phyloP scores from a whole-genome alignment of 495 filamentous ascomycete genomes.

The Zalerion maritima region DNA sequence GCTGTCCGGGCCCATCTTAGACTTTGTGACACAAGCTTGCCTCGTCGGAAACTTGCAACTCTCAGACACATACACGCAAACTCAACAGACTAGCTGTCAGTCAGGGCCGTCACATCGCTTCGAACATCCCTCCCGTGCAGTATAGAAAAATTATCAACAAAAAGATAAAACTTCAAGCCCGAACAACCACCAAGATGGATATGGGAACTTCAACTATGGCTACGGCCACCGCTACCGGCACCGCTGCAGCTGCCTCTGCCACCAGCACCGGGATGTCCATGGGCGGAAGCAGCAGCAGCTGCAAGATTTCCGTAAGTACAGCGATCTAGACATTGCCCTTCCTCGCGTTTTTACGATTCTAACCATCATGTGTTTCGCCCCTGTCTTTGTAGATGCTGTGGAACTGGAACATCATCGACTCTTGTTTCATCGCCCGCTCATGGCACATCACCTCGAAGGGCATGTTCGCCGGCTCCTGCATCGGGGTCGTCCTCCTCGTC shows the following conservation, averaged over 20 bases:
- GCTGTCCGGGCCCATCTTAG: no score
- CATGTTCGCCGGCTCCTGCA: constrained; percentile 57
- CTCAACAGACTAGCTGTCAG: no score
- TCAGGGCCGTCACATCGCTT: no score
- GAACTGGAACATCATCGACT: constrained; percentile 61
- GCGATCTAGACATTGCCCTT: neutral
- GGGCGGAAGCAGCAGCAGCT: constrained; percentile 13
- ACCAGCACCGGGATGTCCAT: constrained; percentile 10
- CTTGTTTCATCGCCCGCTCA: constrained; percentile 50
- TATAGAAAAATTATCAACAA: no score
- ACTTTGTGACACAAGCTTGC: no score
- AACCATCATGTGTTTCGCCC: neutral
- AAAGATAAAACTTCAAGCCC: no score
- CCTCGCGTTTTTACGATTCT: no score
- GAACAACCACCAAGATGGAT: no score
- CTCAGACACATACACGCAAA: no score
- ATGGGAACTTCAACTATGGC: constrained; percentile 5
- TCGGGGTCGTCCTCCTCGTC: constrained; percentile 51
- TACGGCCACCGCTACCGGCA: constrained; percentile 4
- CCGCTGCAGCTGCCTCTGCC: constrained; percentile 4
- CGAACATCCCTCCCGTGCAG: no score
- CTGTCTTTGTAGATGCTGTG: constrained; percentile 45
- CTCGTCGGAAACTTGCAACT: no score
- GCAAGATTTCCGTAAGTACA: constrained; percentile 29
- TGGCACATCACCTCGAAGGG: constrained; percentile 50